Conservation (phyloP, 1,284 basidiomycete genomes). For the Laetiporus sulphureus region DNA sequence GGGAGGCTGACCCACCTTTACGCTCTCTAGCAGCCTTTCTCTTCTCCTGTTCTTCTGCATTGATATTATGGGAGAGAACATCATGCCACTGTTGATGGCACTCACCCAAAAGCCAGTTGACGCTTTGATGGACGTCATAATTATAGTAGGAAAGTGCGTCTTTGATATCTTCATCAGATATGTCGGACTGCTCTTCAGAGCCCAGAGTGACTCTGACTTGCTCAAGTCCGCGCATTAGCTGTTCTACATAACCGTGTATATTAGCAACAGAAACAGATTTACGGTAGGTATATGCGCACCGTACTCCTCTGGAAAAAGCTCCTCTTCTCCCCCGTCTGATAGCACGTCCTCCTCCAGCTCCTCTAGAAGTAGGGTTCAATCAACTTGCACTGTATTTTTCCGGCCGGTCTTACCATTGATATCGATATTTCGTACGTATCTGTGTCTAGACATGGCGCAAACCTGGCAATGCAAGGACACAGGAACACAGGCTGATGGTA, state of each 20-base stretch:
- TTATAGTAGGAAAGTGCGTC: constrained; percentile 86
- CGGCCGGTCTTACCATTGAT: constrained; percentile 73
- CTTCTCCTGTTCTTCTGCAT: constrained; percentile 56
- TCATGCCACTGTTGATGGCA: too few relatives aligned
- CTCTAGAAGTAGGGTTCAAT: constrained; percentile 37
- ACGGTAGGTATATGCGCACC: constrained; percentile 32
- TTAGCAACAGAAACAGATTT: not conserved
- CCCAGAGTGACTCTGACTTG: constrained; percentile 66
- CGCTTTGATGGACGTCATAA: constrained; percentile 79
- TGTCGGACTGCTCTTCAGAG: constrained; percentile 52
- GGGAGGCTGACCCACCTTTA: constrained; percentile 64
- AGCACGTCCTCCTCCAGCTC: constrained; percentile 70
- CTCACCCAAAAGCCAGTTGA: constrained; percentile 70
- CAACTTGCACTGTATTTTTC: too few relatives aligned
- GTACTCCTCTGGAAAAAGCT: constrained; percentile 64
- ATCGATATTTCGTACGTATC: constrained; percentile 86
- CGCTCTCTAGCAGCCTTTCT: constrained; percentile 54
- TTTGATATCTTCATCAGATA: constrained; percentile 72
- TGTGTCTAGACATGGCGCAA: constrained; percentile 75
- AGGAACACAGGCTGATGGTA: not conserved
- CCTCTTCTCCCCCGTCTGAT: constrained; percentile 64
- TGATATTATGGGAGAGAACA: too few relatives aligned
- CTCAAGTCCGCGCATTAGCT: constrained; percentile 66
- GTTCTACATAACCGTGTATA: constrained; percentile 38
- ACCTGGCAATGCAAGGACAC: constrained; percentile 5